A percentile compares a stretch with the other conserved stretches of the same genome.
Evolutionary conservation across 345 rosid genomes (phyloP).

Genomic region (Syzygium jambos): DNA sequence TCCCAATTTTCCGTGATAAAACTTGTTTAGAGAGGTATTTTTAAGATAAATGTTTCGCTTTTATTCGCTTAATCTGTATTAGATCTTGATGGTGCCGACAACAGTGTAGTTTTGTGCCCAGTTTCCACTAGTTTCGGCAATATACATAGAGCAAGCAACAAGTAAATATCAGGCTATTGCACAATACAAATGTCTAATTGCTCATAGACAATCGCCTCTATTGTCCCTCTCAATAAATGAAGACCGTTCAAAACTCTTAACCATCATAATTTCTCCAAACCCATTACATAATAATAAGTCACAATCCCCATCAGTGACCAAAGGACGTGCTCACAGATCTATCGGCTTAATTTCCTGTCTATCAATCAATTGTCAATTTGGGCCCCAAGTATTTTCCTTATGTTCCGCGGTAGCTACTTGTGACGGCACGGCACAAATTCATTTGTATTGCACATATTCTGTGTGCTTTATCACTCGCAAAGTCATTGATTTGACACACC

Average conservation of each 20-base stretch:
- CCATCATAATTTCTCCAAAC: too few relatives aligned
- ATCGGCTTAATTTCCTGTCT: too few relatives aligned
- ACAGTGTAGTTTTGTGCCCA: fast-evolving
- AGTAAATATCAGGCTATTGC: too few relatives aligned
- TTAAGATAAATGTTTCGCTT: neutral
- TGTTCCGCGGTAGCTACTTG: neutral
- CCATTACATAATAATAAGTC: too few relatives aligned
- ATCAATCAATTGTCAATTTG: too few relatives aligned
- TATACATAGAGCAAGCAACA: fast-evolving
- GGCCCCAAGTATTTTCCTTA: neutral
- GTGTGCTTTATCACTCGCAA: neutral
- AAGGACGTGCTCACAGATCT: too few relatives aligned
- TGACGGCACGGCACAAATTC: neutral
- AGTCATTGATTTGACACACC: neutral
- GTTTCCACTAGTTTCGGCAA: fast-evolving
- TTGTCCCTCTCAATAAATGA: too few relatives aligned
- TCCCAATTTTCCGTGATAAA: fast-evolving
- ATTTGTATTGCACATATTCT: neutral
- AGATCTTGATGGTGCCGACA: neutral
- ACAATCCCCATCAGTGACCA: too few relatives aligned
- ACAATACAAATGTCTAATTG: too few relatives aligned
- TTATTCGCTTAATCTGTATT: fast-evolving
- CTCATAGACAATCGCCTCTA: too few relatives aligned
- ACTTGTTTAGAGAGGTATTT: fast-evolving
- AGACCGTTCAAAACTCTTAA: too few relatives aligned